Base-by-base conservation (phyloP, 2,329 filamentous ascomycete genomes). In the Didymosphaeria variabile region DNA sequence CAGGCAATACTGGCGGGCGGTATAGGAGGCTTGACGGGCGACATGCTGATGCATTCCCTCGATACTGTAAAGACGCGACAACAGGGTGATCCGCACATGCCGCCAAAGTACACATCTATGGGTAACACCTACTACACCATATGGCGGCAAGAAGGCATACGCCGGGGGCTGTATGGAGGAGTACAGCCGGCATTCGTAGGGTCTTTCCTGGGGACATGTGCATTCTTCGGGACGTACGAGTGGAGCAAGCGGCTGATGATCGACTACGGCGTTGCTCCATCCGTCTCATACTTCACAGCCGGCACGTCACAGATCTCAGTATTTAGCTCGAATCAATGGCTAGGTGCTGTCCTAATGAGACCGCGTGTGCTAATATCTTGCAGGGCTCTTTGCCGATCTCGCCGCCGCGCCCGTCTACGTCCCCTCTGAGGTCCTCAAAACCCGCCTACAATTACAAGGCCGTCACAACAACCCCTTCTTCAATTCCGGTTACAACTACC, bases 21-120 rank as follows among this genome's bases (percentile, higher is more conserved):
- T 62, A 84, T 96, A 56, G 95, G 96, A 74, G 95, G 95, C 56
- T 94, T 92, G 17, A 96, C 91, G 58, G 95, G 96, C 61, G 95
- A 99, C 79, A 91, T 99, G 86, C 84, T 99, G 68, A 99, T 99
- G 95, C 95, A 99, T 82, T 98, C 94, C 49, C 87, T 99, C 74
- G 95, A 99, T 79, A 99, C 95, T 0, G 95, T 99, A 72, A 99
- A 99, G 82, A 99, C 95, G 50, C 88, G 95, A 70, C 96, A 99
- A 79, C 95, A 99, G 80, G 95, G 94, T 73, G 95, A 98, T 74
- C 94, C 94, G 47, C 91, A 95, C 76, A 87, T 97, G 62, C 95
- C 95, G 23, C 91, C 95, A 1, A 97, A 92, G 80, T 99, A 99
- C 81, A 90, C 91, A 12, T 94, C 93, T 17, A 89, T 98, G 79